A percentile compares a stretch with the other conserved stretches of the same genome.
These are phyloP conservation scores for Cyclostephanos invisitatus DNA, from an alignment of 108 stramenopile species.

Conservation along the genomic window DNA sequence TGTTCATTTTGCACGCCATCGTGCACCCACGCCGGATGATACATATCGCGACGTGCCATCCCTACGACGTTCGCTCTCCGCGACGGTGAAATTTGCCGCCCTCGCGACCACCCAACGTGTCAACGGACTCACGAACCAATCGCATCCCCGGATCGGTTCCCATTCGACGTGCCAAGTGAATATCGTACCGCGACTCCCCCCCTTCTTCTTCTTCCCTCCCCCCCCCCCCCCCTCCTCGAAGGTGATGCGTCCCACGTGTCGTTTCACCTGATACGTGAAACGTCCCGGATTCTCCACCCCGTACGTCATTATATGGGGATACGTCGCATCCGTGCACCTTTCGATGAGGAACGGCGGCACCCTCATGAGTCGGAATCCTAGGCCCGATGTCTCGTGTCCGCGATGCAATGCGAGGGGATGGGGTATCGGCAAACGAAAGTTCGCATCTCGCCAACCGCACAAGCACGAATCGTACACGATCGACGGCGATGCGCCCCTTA, in stretches of 20 bases:
- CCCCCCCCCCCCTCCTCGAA: neutral
- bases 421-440: too few species aligned
- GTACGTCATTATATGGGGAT: neutral
- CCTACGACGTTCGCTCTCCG: neutral
- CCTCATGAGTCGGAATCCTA: too few species aligned
- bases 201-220: too few species aligned
- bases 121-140: neutral
- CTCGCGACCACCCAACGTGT: neutral
- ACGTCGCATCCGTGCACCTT: neutral
- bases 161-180: neutral
- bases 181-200: neutral
- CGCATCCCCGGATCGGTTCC: neutral
- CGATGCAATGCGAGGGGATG: too few species aligned
- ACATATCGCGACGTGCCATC: neutral
- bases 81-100: neutral
- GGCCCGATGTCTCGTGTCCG: too few species aligned
- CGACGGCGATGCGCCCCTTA: too few species aligned
- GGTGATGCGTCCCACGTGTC: neutral
- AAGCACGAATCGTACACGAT: too few species aligned
- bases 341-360: neutral
- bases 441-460: too few species aligned
- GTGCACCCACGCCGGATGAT: too few species aligned
- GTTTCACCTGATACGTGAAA: neutral
- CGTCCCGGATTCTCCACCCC: neutral
- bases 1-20: too few species aligned